phyloP scores from a whole-genome alignment of 257 asterid genomes.

The Ilex asprella region DNA sequence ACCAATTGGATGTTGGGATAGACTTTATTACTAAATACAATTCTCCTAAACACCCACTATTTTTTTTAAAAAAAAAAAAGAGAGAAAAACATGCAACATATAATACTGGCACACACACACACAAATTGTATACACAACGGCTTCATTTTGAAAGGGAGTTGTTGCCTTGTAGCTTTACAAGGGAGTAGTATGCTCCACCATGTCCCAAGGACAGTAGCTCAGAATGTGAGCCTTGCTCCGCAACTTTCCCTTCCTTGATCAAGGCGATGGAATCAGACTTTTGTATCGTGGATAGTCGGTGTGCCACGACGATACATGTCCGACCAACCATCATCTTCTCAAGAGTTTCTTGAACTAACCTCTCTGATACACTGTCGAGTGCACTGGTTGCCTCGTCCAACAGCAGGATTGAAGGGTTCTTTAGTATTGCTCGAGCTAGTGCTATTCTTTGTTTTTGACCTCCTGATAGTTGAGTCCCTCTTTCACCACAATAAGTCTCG shows the following conservation, averaged over 20 bases:
- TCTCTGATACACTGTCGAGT: conserved; percentile 68
- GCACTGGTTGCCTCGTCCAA: conserved; percentile 87
- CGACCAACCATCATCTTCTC: conserved; percentile 68
- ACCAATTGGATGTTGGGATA: too few species aligned
- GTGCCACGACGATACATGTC: conserved; percentile 75
- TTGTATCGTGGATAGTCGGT: conserved; percentile 62
- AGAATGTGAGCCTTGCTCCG: conserved; percentile 70
- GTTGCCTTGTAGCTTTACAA: conserved; percentile 48
- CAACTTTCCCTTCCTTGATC: conserved; percentile 61
- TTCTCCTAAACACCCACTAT: too few species aligned
- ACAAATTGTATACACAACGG: too few species aligned
- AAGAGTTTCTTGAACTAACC: conserved; percentile 68
- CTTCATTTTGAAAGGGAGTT: conserved; percentile 16
- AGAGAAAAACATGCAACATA: too few species aligned
- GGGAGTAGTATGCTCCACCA: conserved; percentile 47
- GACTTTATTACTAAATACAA: too few species aligned
- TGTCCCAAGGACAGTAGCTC: conserved; percentile 54
- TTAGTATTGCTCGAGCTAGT: conserved; percentile 70
- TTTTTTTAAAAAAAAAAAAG: too few species aligned
- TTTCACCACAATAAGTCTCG: conserved; percentile 68
- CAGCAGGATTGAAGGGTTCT: conserved; percentile 58
- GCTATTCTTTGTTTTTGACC: conserved; percentile 82
- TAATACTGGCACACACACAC: too few species aligned
- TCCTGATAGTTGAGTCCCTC: conserved; percentile 73
- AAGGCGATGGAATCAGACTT: conserved; percentile 65